These are phyloP conservation scores for Gymnopus androsaceus DNA, from an alignment of 1,284 basidiomycete species.

Conservation along the genomic window DNA sequence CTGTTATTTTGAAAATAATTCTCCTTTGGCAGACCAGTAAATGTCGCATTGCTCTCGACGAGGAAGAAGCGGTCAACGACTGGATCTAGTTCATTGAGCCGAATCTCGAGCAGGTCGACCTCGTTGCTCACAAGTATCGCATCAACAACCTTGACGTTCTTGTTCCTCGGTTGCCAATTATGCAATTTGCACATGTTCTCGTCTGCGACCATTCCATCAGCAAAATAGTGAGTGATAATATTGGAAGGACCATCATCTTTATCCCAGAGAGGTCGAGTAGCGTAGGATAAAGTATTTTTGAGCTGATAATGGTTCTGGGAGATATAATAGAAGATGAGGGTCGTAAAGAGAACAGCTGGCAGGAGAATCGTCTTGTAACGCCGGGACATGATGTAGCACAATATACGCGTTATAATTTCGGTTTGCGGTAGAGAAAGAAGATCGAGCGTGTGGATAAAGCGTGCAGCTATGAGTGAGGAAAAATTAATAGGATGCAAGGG, in stretches of 20 bases:
- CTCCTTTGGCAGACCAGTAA: conserved; percentile 61
- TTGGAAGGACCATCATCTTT: conserved; percentile 47
- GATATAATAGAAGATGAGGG: conserved; percentile 35
- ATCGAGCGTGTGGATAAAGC: not conserved
- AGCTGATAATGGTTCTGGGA: conserved; percentile 45
- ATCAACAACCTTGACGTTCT: conserved; percentile 45
- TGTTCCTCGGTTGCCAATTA: conserved; percentile 47
- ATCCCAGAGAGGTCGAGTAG: conserved; percentile 69
- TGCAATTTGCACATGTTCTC: conserved; percentile 53
- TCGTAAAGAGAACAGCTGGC: conserved; percentile 31
- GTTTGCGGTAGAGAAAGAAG: conserved; percentile 2
- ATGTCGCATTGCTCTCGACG: conserved; percentile 65
- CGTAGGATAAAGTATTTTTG: conserved; percentile 55
- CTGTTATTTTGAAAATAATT: conserved; percentile 52
- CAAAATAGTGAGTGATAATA: conserved; percentile 56
- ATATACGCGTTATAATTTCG: not conserved
- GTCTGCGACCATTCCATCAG: conserved; percentile 51
- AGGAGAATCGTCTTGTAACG: conserved; percentile 16
- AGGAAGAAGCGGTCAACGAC: conserved; percentile 69
- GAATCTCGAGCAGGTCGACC: conserved; percentile 69
- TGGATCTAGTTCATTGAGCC: conserved; percentile 63
- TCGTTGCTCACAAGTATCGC: conserved; percentile 66
- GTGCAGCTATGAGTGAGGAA: too few species aligned
- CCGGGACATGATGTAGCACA: not conserved
- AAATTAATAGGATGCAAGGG: too few species aligned